phyloP scores from a whole-genome alignment of 2,329 filamentous ascomycete genomes.

The Tolypocladium ophioglossoides region DNA sequence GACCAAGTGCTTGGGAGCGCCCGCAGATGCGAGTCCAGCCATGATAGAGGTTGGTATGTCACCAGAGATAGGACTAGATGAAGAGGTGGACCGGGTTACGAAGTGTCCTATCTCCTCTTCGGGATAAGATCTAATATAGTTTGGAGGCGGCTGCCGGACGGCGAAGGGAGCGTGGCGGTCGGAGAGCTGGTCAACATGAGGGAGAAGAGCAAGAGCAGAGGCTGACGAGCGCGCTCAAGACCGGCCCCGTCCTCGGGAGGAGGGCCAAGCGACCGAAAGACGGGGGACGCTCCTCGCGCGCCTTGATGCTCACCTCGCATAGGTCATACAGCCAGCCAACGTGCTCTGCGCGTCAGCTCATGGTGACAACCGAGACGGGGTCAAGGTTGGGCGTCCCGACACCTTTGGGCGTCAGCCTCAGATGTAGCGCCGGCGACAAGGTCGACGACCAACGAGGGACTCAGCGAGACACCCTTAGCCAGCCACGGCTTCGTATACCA shows the following conservation, averaged over 20 bases:
- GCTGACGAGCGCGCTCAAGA: neutral
- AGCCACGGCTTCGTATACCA: too few relatives aligned
- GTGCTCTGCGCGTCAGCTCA: neutral
- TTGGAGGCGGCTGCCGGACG: too few relatives aligned
- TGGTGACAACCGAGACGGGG: neutral
- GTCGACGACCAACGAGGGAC: neutral
- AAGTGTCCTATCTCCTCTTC: too few relatives aligned
- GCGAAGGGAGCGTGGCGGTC: too few relatives aligned
- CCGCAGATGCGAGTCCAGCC: neutral
- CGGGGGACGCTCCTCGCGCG: neutral
- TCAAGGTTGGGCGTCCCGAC: too few relatives aligned
- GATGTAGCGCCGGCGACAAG: too few relatives aligned
- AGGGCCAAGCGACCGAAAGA: neutral
- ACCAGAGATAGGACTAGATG: neutral
- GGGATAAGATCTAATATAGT: too few relatives aligned
- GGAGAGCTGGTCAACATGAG: too few relatives aligned
- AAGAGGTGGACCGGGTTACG: neutral
- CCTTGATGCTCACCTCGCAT: neutral
- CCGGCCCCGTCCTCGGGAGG: neutral
- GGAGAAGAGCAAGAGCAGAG: too few relatives aligned
- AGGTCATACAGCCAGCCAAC: neutral
- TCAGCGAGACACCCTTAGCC: too few relatives aligned
- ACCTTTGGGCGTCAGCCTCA: too few relatives aligned
- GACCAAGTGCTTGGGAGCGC: slow-evolving; percentile 6
- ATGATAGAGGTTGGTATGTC: neutral